phyloP scores from a whole-genome alignment of 169 alveolate species.

The Cystoisospora suis region DNA sequence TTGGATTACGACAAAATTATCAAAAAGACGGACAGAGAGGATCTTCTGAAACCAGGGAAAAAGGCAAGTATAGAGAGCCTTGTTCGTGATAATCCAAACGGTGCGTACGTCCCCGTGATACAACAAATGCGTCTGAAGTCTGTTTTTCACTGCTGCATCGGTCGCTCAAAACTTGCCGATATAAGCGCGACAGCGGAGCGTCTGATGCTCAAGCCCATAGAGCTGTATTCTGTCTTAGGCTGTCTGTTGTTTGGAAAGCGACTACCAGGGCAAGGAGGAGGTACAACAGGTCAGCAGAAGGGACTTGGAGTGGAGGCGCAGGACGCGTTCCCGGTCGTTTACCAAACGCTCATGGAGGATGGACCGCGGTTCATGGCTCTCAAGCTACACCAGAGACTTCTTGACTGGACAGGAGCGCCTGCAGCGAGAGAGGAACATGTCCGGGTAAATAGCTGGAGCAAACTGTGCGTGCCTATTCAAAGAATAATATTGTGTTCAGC shows the following conservation, averaged over 20 bases:
- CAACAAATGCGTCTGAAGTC: constrained; percentile 5
- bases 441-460: neutral
- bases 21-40: neutral
- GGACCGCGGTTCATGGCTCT: constrained; percentile 30
- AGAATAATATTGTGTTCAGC: neutral
- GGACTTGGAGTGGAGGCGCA: neutral
- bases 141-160: constrained; percentile 2
- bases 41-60: neutral
- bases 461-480: neutral
- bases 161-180: constrained; percentile 46
- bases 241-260: neutral
- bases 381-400: constrained; percentile 2
- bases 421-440: neutral
- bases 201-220: constrained; percentile 38
- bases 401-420: neutral
- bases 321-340: neutral
- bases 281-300: neutral
- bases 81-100: neutral
- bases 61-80: neutral
- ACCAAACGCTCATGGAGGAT: neutral
- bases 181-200: constrained; percentile 47
- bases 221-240: constrained; percentile 18
- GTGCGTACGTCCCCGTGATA: constrained; percentile 22
- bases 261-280: neutral
- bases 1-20: constrained; percentile 39